Base-by-base conservation (phyloP, 2,329 filamentous ascomycete species). In the Arthrinium puccinioides region DNA sequence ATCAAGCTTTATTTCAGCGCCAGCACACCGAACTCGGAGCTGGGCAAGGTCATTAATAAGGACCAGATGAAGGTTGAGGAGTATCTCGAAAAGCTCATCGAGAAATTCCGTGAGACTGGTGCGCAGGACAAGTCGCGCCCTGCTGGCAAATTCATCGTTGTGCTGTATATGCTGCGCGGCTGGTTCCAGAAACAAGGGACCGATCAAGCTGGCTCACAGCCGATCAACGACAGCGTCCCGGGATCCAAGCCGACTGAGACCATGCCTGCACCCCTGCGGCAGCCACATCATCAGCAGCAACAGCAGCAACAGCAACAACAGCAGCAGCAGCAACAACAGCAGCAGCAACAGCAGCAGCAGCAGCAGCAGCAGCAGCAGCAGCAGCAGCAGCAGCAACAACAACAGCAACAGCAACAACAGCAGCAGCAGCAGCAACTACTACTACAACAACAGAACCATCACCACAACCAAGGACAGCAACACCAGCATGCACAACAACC, bases 1-100 rank as follows among this genome's bases (percentile, higher is more conserved):
- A 82, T 86, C 54, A 87, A 87, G 57, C 73, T 88, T 43, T 82
- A 82, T 58, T 80, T 84, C 34, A 76, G 79, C 8, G 77, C 81
- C 4, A 74, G 74, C 2, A 70, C 73, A 11, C 73, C 79, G 1
- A 71, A 73, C 27, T 81, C 76, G 13, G 79, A 82, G 47, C 70
- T 89, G 2, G 79, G 78, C n/a, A 74, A 74, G 42, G 72, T 88
- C 14, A 80, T 90, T 44, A 70, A 79, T 46, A 76, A 76, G 44
- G 72, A 81, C 38, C 71, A 80, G 45, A 72, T 90, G 61, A 78
- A 79, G 43, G 72, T 77, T 14, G 67, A 69, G 45, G 66, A 74
- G 37, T 83, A 87, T 52, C 67, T 94, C 3, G 79, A 86, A 44
- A 70, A 68, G n/a, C 65, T 89, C 15, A 73, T 87, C 2, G 71